Conservation (phyloP, 2,329 filamentous ascomycete species). For the Elsinoe fawcettii region DNA sequence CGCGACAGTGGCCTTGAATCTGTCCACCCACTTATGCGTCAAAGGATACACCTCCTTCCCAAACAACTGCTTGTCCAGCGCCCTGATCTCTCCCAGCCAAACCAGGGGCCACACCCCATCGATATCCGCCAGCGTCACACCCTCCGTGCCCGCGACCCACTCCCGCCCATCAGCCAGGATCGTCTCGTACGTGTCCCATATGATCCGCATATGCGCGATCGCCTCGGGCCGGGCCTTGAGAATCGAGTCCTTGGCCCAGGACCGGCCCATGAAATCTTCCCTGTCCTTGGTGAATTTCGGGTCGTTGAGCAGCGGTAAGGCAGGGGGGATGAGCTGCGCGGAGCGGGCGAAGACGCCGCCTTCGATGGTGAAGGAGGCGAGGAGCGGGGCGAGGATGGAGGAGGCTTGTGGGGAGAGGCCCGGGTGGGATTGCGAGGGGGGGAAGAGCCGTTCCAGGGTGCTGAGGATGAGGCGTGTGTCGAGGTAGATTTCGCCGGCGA, state of each 20-base stretch:
- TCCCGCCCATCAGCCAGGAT: slow-evolving; percentile 58
- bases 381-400: slow-evolving; percentile 45
- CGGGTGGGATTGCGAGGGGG: slow-evolving; percentile 25
- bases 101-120: slow-evolving; percentile 51
- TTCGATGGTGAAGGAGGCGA: slow-evolving; percentile 51
- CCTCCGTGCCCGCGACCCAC: slow-evolving; percentile 52
- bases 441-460: slow-evolving; percentile 54
- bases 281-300: slow-evolving; percentile 54
- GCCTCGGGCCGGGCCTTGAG: slow-evolving; percentile 47
- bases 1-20: slow-evolving; percentile 49
- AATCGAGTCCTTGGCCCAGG: slow-evolving; percentile 35
- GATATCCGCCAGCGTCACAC: slow-evolving; percentile 57
- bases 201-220: slow-evolving; percentile 46
- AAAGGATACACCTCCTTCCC: slow-evolving; percentile 48
- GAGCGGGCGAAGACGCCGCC: slow-evolving; percentile 49
- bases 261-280: slow-evolving; percentile 37
- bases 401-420: slow-evolving; percentile 30
- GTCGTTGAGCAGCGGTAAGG: slow-evolving; percentile 49
- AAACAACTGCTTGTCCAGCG: slow-evolving; percentile 48
- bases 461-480: slow-evolving; percentile 62
- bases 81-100: slow-evolving; percentile 55
- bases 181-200: slow-evolving; percentile 53
- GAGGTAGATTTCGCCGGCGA: slow-evolving; percentile 60
- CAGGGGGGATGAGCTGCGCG: slow-evolving; percentile 49
- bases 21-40: slow-evolving; percentile 55